Conservation (phyloP, 148 eudicot species). For the Cornus kousa region DNA sequence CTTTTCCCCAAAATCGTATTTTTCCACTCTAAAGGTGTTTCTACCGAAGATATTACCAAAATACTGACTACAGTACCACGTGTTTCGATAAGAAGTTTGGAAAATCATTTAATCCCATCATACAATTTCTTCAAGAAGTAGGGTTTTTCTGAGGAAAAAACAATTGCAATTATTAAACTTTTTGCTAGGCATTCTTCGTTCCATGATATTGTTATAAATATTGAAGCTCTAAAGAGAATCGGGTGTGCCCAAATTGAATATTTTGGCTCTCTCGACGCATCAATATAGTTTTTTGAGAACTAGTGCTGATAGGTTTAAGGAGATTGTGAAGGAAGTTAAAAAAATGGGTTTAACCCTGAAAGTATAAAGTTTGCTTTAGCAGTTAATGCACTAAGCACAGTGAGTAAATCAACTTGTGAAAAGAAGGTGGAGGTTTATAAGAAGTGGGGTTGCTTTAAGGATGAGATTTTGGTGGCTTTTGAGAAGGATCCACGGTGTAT, state of each 20-base stretch:
- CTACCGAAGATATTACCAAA: neutral
- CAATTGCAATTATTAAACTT: neutral
- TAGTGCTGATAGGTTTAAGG: neutral
- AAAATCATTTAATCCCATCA: constrained; percentile 7
- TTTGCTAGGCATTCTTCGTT: neutral
- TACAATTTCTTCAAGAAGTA: neutral
- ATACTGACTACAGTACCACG: neutral
- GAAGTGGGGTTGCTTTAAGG: constrained; percentile 30
- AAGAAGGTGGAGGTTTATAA: constrained; percentile 19
- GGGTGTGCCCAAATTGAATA: neutral
- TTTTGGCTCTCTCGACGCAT: constrained; percentile 3
- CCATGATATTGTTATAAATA: neutral
- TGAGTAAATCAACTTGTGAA: constrained; percentile 15
- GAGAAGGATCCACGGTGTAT: too few species aligned
- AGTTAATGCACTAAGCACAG: neutral
- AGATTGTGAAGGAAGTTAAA: constrained; percentile 19
- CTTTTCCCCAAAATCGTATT: constrained; percentile 7
- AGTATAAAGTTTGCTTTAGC: constrained; percentile 7
- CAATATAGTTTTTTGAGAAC: neutral
- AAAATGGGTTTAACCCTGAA: constrained; percentile 20
- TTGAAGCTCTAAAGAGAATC: neutral
- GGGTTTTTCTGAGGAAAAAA: neutral
- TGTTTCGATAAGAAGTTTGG: neutral
- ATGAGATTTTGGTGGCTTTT: too few species aligned
- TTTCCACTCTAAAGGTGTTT: neutral